These are phyloP conservation scores for Tolypocladium inflatum DNA, from an alignment of 2,329 filamentous ascomycete genomes.

Conservation along the genomic window DNA sequence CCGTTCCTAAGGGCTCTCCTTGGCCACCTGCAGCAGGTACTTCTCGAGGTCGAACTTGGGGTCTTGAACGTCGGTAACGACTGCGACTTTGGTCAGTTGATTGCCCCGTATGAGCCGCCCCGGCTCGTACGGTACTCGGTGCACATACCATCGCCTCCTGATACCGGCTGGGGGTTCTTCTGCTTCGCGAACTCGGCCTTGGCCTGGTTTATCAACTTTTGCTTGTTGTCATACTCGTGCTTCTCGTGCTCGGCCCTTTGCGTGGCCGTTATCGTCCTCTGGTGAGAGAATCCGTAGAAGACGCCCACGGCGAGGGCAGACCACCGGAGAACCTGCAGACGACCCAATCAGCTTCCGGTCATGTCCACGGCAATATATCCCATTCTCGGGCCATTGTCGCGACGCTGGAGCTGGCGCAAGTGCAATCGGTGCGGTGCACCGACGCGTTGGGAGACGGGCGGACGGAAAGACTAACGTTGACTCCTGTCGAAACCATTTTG, in stretches of 20 bases:
- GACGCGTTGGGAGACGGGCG: constrained; percentile 10
- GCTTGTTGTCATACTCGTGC: constrained; percentile 83
- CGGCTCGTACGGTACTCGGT: background rate
- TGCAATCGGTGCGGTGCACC: background rate
- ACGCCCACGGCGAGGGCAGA: constrained; percentile 85
- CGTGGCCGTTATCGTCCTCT: constrained; percentile 65
- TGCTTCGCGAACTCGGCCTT: constrained; percentile 80
- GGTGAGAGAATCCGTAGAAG: constrained; percentile 94
- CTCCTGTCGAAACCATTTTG: constrained; percentile 58
- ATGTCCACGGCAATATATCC: background rate
- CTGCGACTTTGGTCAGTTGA: constrained; percentile 15
- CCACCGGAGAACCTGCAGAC: constrained; percentile 82
- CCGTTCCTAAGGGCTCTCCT: constrained; percentile 38
- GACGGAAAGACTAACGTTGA: constrained; percentile 46
- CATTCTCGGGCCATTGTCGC: background rate
- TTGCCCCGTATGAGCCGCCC: background rate
- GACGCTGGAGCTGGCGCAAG: background rate
- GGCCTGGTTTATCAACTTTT: constrained; percentile 83
- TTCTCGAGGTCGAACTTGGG: constrained; percentile 92
- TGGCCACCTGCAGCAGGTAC: constrained; percentile 56
- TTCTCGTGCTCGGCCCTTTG: constrained; percentile 63
- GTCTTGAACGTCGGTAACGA: constrained; percentile 58
- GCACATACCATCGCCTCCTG: constrained; percentile 21
- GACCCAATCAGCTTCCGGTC: constrained; percentile 16
- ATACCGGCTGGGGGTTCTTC: constrained; percentile 45